phyloP scores from a whole-genome alignment of 2,329 filamentous ascomycete species.

The Trichoderma sp. region DNA sequence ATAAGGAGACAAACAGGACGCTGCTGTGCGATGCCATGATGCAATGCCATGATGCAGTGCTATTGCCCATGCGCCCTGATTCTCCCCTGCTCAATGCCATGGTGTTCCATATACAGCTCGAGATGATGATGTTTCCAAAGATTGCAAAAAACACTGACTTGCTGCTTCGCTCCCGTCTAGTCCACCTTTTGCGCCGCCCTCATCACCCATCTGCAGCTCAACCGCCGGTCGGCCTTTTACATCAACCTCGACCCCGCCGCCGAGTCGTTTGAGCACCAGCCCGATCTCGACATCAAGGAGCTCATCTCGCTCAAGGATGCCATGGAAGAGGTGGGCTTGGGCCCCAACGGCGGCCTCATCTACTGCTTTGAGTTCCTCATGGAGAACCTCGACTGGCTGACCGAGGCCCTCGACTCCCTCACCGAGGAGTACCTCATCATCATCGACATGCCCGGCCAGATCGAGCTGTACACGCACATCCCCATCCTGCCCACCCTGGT shows the following conservation, averaged over 20 bases:
- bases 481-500: conserved; percentile 84
- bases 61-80: no score
- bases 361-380: conserved; percentile 97
- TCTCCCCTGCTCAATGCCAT: background rate
- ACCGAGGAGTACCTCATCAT: conserved; percentile 97
- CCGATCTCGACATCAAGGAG: conserved; percentile 93
- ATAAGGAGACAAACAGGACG: background rate
- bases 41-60: background rate
- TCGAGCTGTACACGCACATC: conserved; percentile 96
- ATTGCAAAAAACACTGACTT: background rate
- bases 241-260: conserved; percentile 97
- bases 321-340: conserved; percentile 90
- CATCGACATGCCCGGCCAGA: conserved; percentile 98
- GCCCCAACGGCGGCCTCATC: conserved; percentile 88
- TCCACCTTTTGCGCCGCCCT: conserved; percentile 93
- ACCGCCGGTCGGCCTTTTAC: conserved; percentile 92
- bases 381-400: conserved; percentile 90
- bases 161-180: conserved; percentile 36
- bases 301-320: conserved; percentile 91
- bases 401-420: conserved; percentile 76
- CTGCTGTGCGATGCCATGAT: background rate
- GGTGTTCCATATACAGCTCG: background rate
- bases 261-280: conserved; percentile 85
- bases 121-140: background rate
- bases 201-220: conserved; percentile 87